phyloP scores from a whole-genome alignment of 2,329 filamentous ascomycete genomes.

The Aspergillus glaucus region DNA sequence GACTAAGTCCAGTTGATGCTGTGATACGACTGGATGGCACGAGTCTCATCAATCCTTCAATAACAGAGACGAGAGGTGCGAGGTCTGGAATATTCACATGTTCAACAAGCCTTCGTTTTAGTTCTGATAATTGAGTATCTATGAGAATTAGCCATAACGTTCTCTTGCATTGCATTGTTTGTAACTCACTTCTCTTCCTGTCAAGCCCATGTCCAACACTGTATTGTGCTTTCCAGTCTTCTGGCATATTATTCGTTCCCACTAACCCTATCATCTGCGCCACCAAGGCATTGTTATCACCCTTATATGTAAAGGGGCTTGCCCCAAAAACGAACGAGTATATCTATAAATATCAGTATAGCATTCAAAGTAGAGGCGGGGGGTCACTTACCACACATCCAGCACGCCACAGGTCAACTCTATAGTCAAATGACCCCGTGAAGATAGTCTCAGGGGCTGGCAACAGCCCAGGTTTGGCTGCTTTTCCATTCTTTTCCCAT shows the following conservation, averaged over 20 bases:
- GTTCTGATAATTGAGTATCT: conserved; percentile 6
- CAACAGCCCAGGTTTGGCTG: conserved; percentile 20
- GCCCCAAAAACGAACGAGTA: conserved; percentile 15
- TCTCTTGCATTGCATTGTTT: not conserved
- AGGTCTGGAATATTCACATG: conserved; percentile 9
- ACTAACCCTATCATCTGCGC: conserved; percentile 18
- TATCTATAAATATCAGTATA: conserved; percentile 9
- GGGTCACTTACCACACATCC: conserved; percentile 18
- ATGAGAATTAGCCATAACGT: conserved; percentile 6
- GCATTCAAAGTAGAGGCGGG: conserved; percentile 2
- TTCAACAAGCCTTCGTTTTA: conserved; percentile 12
- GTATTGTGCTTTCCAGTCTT: conserved; percentile 10
- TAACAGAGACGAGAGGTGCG: conserved; percentile 11
- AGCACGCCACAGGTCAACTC: conserved; percentile 28
- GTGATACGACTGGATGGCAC: conserved; percentile 15
- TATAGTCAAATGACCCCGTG: conserved; percentile 21
- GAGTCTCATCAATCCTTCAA: conserved; percentile 17
- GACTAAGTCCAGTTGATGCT: conserved; percentile 12
- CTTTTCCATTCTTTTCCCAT: conserved; percentile 13
- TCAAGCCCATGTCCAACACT: conserved; percentile 3
- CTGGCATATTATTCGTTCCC: conserved; percentile 14
- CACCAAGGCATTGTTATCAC: conserved; percentile 9
- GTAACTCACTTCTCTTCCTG: conserved; percentile 2
- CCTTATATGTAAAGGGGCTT: conserved; percentile 13
- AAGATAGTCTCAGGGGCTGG: conserved; percentile 27